Percentiles rank a stretch among this genome's conserved stretches.
These are phyloP conservation scores for Carpinus viminea DNA, from an alignment of 306 rosid genomes.

Conservation along the genomic window DNA sequence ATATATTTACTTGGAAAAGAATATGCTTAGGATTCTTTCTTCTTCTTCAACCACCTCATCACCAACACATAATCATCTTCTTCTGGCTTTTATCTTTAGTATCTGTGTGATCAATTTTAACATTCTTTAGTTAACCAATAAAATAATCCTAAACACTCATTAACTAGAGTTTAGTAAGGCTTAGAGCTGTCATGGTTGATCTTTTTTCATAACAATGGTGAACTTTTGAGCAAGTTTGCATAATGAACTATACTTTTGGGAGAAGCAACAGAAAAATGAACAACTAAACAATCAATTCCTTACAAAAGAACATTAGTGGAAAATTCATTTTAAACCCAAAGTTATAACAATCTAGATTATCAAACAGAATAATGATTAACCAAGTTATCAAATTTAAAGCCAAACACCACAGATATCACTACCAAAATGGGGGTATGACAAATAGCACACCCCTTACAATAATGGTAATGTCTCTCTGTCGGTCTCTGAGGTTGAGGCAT, in stretches of 20 bases:
- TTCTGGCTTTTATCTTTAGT: background rate
- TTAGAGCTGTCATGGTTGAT: background rate
- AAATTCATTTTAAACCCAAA: no score
- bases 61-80: background rate
- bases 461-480: no score
- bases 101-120: background rate
- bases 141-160: background rate
- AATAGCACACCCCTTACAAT: no score
- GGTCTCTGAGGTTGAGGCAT: no score
- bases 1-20: background rate
- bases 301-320: background rate
- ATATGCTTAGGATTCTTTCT: background rate
- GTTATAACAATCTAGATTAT: no score
- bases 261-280: background rate
- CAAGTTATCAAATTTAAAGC: no score
- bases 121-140: no score
- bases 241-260: background rate
- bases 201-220: background rate
- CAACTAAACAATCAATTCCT: background rate
- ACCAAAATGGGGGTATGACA: no score
- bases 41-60: background rate
- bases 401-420: no score
- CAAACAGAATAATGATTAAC: no score
- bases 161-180: background rate
- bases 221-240: background rate